Evolutionary conservation across 2,329 filamentous ascomycete species (phyloP), one percentile per base, ranked within the genome.

Genomic region (Aureobasidium sp.): DNA sequence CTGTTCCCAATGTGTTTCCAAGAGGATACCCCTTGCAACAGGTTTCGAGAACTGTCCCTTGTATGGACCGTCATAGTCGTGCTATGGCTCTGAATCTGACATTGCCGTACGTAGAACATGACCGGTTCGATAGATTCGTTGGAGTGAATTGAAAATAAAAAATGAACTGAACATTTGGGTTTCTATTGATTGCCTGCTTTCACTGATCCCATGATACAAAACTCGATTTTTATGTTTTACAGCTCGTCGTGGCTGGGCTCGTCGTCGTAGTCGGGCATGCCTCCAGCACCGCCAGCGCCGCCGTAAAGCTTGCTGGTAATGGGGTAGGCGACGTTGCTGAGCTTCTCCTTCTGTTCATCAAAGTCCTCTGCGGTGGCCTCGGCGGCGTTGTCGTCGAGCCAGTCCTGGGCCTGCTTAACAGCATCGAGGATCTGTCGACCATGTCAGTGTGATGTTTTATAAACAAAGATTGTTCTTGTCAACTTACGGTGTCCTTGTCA

Each of bases 271-370:
- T 81, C 83, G 57, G 75, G 73, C 72, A 75, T 75, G 65, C 81
- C 84, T 67, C 82, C 86, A 69, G 74, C 77, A 66, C 84, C 70
- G 45, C 64, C 68, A 63, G 69, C 85, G 70, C 82, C 80, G 68
- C 75, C 79, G 82, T 96, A 96, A 71, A 96, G 84, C 86, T 99
- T 99, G 81, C 90, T 95, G 70, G 94, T 99, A 79, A 99, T 99
- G 68, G 94, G 94, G 81, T 97, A 96, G 59, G 94, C 94, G 66
- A 96, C 89, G 76, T 89, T 88, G 70, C 89, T 95, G 68, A 99
- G 84, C 84, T 96, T 96, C 88, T 99, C 93, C 83, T 95, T 96
- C 83, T 97, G 93, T 85, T 99, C 94, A 78, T 96, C 92, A 70
- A 97, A 96, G 81, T 97, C 94, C 81, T 96, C 93, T 62, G 90